Base-by-base conservation (phyloP, 306 rosid species). In the Adenanthera pavonina region DNA sequence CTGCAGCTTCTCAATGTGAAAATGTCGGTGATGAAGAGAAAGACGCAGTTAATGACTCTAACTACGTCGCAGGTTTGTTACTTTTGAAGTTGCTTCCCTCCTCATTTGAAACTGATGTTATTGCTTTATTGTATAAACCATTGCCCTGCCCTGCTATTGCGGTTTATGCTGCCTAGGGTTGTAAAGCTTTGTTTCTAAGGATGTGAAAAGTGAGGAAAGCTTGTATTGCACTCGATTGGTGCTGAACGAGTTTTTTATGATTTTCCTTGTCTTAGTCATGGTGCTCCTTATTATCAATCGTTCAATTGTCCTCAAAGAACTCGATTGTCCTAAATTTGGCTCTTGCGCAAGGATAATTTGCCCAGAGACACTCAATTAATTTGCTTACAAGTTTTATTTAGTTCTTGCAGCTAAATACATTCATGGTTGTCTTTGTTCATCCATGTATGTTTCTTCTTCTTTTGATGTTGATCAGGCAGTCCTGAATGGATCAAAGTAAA, bases 401-500 rank as follows among this genome's bases (percentile, higher is more conserved):
- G 64, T 57, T 57, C 14, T 59, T n/a, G 62, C 1, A 7, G 8
- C 33, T 56, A 8, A 7, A 6, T 19, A 56, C 19, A 56, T 53
- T 46, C 2, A 46, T 46, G 49, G 20, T 15, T 41, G 14, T 61
- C 8, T 61, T 61, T 33, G 41, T 12, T 10, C 38, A 59, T 25
- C 38, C 36, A 8, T 59, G 0, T 25, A 2, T 5, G 66, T 59
- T 59, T 34, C 66, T 59, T 38, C 7, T 25, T 25, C 74, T 15
- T 56, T 74, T 56, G 75, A 11, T 85, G 46, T 70, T 78, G 61
- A 74, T 48, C 86, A 86, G 93, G 86, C 49, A 71, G 88, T 61
- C 82, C 92, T 6, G 91, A 86, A 85, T 93, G 97, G 99, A 82
- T 95, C 79, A 90, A 88, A 87, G 96, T 93, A 70, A 83, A 87